Conservation (phyloP, 2,329 filamentous ascomycete genomes). For the Rhinocladiella mackenziei region DNA sequence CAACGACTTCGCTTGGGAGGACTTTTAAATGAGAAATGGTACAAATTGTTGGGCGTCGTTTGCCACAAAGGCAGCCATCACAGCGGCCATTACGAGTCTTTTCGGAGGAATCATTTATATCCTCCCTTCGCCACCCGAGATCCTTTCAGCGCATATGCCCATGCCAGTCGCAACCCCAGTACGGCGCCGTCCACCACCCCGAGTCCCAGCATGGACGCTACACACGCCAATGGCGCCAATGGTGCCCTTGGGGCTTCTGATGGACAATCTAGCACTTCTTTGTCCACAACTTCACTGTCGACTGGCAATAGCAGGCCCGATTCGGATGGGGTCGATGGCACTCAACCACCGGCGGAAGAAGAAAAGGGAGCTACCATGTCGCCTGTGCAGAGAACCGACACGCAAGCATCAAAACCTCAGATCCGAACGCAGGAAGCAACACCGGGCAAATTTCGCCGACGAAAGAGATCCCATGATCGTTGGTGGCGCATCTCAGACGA, state of each 20-base stretch:
- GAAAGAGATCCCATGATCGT: conserved; percentile 62
- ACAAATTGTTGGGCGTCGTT: conserved; percentile 80
- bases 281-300: conserved; percentile 24
- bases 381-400: conserved; percentile 20
- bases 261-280: conserved; percentile 20
- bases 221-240: conserved; percentile 32
- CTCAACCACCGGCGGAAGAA: conserved; percentile 6
- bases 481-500: conserved; percentile 99
- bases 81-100: conserved; percentile 95
- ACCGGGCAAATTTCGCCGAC: conserved; percentile 46
- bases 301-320: conserved; percentile 21
- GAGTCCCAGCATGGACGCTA: conserved; percentile 46
- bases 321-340: conserved; percentile 12
- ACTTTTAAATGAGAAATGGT: conserved; percentile 70
- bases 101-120: conserved; percentile 76
- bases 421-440: conserved; percentile 28
- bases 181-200: conserved; percentile 48
- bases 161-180: conserved; percentile 61
- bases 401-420: conserved; percentile 24
- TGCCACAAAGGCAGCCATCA: conserved; percentile 95
- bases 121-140: conserved; percentile 78
- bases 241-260: conserved; percentile 32
- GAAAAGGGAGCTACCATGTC: conserved; percentile 5
- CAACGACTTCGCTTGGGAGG: conserved; percentile 80
- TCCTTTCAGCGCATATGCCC: conserved; percentile 69